Base-by-base conservation (phyloP, 1,284 basidiomycete genomes). In the Puccinia novopanici region DNA sequence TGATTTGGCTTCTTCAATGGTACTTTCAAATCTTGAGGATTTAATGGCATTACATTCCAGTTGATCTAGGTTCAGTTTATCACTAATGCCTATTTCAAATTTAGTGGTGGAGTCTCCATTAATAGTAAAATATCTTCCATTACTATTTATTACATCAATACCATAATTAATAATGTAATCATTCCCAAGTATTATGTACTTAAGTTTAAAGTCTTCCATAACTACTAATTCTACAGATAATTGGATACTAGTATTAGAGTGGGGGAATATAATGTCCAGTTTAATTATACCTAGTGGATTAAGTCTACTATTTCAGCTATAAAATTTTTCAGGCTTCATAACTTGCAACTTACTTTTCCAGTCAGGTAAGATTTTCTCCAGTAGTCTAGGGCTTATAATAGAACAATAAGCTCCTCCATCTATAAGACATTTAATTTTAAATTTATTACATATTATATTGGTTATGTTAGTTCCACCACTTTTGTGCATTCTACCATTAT, bases 361-460 rank as follows among this genome's bases (percentile, higher is more conserved):
- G n/a, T n/a, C n/a, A n/a, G n/a, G n/a, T n/a, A n/a, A n/a, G n/a
- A n/a, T n/a, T n/a, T n/a, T n/a, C n/a, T n/a, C n/a, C n/a, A n/a
- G n/a, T n/a, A n/a, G n/a, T n/a, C n/a, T n/a, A n/a, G n/a, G n/a
- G n/a, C n/a, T n/a, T n/a, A n/a, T n/a, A n/a, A n/a, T n/a, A n/a
- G n/a, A 74, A 9, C 52, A 54, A 15, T 15, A 55, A 13, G 72
- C 72, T 57, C 72, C 57, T 24, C 72, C 57, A 57, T 74, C 72
- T 30, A 74, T 13, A 0, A 74, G 54, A 42, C 45, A 42, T 55
- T 74, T 48, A 19, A 55, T 19, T 22, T 50, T 71, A 22, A 40
- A 30, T 13, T 71, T 71, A 40, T 71, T 71, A 42, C 34, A 65
- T 22, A 42, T 65, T 40, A 65, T 22, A 42, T 65, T 42, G 10